Conservation (phyloP, 2,329 filamentous ascomycete genomes). For the Sarocladiaceae sp. region DNA sequence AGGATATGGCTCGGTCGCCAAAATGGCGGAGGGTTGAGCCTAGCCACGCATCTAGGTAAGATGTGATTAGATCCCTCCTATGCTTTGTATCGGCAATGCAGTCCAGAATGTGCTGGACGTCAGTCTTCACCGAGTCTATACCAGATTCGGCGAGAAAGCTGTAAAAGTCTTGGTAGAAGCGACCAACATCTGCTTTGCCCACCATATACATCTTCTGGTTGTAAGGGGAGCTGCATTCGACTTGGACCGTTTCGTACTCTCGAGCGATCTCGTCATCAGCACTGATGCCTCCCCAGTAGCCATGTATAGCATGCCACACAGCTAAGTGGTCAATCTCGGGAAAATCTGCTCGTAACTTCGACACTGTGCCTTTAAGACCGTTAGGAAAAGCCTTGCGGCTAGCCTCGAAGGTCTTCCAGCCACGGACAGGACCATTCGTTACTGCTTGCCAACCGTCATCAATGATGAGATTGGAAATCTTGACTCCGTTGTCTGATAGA, state of each 20-base stretch:
- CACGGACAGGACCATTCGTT: conserved; percentile 50
- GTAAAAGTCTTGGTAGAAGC: conserved; percentile 91
- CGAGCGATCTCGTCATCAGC: conserved; percentile 69
- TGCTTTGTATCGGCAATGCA: conserved; percentile 63
- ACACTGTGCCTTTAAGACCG: conserved; percentile 69
- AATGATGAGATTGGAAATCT: conserved; percentile 82
- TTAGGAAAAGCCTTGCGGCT: conserved; percentile 73
- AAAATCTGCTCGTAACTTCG: conserved; percentile 63
- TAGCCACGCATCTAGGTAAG: conserved; percentile 85
- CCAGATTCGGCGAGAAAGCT: conserved; percentile 69
- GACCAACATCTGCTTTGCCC: conserved; percentile 65
- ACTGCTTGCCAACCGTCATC: conserved; percentile 96
- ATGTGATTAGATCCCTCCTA: conserved; percentile 65
- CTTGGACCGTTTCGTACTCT: conserved; percentile 70
- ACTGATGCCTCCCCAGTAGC: conserved; percentile 90
- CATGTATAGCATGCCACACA: conserved; percentile 88
- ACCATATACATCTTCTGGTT: conserved; percentile 60
- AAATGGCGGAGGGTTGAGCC: conserved; percentile 76
- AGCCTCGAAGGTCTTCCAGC: conserved; percentile 84
- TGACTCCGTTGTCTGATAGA: conserved; percentile 67
- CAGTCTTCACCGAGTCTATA: conserved; percentile 86
- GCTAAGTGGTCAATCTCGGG: conserved; percentile 76
- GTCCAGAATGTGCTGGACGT: conserved; percentile 88
- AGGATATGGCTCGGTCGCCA: conserved; percentile 73
- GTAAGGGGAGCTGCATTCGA: background rate